Evolutionary conservation across 352 stramenopile species (phyloP).

Genomic region (Aphanomyces cochlioides): DNA sequence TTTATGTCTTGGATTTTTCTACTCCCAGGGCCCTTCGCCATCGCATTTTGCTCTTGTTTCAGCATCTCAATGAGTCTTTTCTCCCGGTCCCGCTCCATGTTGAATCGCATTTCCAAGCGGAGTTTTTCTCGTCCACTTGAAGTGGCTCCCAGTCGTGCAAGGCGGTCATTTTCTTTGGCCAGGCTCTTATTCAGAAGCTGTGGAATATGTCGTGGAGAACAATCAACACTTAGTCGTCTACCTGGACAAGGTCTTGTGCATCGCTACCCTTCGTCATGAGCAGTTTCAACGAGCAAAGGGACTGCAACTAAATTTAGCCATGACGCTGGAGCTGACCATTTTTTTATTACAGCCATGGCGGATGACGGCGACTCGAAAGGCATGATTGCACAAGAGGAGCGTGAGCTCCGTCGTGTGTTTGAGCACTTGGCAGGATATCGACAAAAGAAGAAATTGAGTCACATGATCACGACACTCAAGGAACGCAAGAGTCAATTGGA

Average conservation of each 20-base stretch:
- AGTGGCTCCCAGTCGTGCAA: neutral
- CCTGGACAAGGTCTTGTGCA: neutral
- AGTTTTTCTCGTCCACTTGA: too few relatives aligned
- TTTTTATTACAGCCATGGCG: slow-evolving; percentile 17
- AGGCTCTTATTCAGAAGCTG: slow-evolving; percentile 1
- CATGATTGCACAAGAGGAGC: slow-evolving; percentile 93
- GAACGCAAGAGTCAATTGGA: slow-evolving; percentile 62
- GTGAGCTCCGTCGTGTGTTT: slow-evolving; percentile 93
- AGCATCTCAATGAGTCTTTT: slow-evolving; percentile 1
- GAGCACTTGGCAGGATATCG: slow-evolving; percentile 90
- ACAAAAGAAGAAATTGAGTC: slow-evolving; percentile 72
- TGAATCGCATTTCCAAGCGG: slow-evolving; percentile 10
- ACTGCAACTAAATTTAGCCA: too few relatives aligned
- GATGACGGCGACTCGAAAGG: slow-evolving; percentile 61
- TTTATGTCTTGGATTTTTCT: too few relatives aligned
- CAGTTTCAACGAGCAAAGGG: neutral
- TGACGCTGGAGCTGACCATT: neutral
- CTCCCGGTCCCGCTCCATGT: slow-evolving; percentile 5
- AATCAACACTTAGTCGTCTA: neutral
- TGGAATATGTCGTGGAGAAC: neutral
- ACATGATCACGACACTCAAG: slow-evolving; percentile 43
- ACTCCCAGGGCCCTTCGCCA: neutral
- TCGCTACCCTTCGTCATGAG: too few relatives aligned
- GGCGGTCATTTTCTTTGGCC: neutral
- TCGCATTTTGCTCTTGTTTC: slow-evolving; percentile 1